These are phyloP conservation scores for Talaromyces sp. DNA, from an alignment of 2,329 filamentous ascomycete species.

Conservation along the genomic window DNA sequence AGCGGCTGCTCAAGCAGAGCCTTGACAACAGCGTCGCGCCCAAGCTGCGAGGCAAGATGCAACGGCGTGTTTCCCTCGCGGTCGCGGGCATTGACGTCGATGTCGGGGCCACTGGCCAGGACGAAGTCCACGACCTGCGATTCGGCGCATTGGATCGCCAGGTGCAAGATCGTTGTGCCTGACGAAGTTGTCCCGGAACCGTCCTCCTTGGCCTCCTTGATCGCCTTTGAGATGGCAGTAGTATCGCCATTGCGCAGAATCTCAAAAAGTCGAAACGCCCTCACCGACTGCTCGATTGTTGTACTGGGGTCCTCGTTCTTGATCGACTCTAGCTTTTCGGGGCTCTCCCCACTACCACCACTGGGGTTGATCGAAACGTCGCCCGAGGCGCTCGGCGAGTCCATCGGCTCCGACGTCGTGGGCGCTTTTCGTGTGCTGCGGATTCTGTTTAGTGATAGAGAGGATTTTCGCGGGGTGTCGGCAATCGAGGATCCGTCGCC, in stretches of 20 bases:
- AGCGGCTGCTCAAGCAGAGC: conserved; percentile 75
- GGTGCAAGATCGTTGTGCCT: conserved; percentile 78
- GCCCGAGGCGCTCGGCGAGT: conserved; percentile 18
- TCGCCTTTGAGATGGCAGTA: conserved; percentile 78
- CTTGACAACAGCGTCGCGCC: conserved; percentile 73
- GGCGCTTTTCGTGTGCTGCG: conserved; percentile 24
- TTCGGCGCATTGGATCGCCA: conserved; percentile 94
- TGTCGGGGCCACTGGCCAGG: conserved; percentile 65
- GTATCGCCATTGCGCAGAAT: conserved; percentile 87
- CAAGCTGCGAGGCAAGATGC: conserved; percentile 79
- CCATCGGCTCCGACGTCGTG: conserved; percentile 19
- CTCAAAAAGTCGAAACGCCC: conserved; percentile 92
- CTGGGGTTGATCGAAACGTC: conserved; percentile 22
- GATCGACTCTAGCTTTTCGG: conserved; percentile 6
- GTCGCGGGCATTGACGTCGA: conserved; percentile 87
- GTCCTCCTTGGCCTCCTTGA: conserved; percentile 55
- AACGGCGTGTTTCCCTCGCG: conserved; percentile 92
- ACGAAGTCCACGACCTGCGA: conserved; percentile 89
- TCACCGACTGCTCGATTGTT: conserved; percentile 86
- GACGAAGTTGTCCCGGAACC: conserved; percentile 38
- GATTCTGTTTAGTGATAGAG: conserved; percentile 23
- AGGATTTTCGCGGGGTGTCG: conserved; percentile 21
- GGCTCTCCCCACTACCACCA: conserved; percentile 23
- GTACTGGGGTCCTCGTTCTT: conserved; percentile 13
- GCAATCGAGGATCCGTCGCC: conserved; percentile 23